Percentiles rank a stretch among this genome's conserved stretches.
Conservation (phyloP, 305 asterid genomes). For the Caryopteris hybrid region DNA sequence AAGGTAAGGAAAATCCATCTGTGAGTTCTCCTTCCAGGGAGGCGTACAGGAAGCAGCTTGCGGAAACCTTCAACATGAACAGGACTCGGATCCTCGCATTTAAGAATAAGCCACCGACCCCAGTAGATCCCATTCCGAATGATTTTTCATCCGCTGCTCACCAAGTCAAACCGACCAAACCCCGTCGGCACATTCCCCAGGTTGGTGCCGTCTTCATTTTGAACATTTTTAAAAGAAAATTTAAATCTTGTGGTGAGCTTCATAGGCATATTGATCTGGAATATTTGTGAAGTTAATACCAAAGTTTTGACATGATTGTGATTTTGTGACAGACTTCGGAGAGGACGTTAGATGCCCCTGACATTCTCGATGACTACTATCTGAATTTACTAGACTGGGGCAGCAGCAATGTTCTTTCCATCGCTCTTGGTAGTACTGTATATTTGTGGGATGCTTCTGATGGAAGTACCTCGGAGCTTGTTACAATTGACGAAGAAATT, state of each 20-base stretch:
- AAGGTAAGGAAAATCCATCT: constrained; percentile 84
- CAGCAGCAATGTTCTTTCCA: constrained; percentile 77
- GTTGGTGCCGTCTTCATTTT: constrained; percentile 26
- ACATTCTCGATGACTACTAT: constrained; percentile 76
- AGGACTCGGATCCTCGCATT: constrained; percentile 76
- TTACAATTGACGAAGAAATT: constrained; percentile 61
- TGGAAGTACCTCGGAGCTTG: constrained; percentile 67
- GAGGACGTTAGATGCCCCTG: constrained; percentile 94
- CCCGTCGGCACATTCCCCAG: constrained; percentile 85
- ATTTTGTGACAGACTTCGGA: constrained; percentile 72
- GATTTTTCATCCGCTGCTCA: constrained; percentile 41
- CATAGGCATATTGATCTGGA: background rate
- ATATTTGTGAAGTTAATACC: background rate
- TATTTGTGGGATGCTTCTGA: constrained; percentile 88
- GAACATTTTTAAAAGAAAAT: background rate
- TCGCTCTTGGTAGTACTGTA: constrained; percentile 77
- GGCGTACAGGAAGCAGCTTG: constrained; percentile 89
- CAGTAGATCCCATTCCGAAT: constrained; percentile 51
- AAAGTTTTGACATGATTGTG: background rate
- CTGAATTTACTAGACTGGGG: constrained; percentile 90
- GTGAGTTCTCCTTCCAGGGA: constrained; percentile 70
- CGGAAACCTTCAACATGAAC: constrained; percentile 83
- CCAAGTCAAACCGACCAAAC: constrained; percentile 51
- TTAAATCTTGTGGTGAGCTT: background rate
- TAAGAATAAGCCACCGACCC: constrained; percentile 87